Conservation (phyloP, 768 basidiomycete species). For the Cyathus striatus region DNA sequence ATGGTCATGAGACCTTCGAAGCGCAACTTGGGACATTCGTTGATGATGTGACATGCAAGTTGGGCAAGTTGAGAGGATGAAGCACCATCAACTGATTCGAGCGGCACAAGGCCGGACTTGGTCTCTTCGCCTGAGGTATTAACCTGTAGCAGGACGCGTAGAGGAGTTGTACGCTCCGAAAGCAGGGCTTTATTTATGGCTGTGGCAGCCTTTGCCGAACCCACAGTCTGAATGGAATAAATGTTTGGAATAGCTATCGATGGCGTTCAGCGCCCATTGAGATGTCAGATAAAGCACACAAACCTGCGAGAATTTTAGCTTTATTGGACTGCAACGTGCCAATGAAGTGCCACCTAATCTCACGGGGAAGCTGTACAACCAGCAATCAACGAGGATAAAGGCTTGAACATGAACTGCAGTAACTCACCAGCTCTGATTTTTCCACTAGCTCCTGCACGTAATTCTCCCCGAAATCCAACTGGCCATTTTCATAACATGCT, state of each 20-base stretch:
- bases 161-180: conserved; percentile 44
- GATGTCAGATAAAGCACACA: conserved; percentile 36
- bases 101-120: conserved; percentile 81
- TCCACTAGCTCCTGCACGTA: conserved; percentile 92
- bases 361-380: conserved; percentile 70
- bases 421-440: conserved; percentile 67
- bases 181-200: conserved; percentile 73
- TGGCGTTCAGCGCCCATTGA: background rate
- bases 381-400: background rate
- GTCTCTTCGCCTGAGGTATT: conserved; percentile 92
- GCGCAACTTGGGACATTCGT: conserved; percentile 66
- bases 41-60: conserved; percentile 68
- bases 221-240: conserved; percentile 80
- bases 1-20: conserved; percentile 96
- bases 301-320: conserved; percentile 72
- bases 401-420: background rate
- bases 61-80: conserved; percentile 48
- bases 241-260: conserved; percentile 80
- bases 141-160: conserved; percentile 86
- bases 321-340: conserved; percentile 94
- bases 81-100: conserved; percentile 28
- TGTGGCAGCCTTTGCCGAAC: conserved; percentile 75
- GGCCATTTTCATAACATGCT: conserved; percentile 75
- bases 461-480: conserved; percentile 95
- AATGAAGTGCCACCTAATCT: conserved; percentile 97